Base-by-base conservation (phyloP, 1,284 basidiomycete genomes). In the Austroboletus niveus region DNA sequence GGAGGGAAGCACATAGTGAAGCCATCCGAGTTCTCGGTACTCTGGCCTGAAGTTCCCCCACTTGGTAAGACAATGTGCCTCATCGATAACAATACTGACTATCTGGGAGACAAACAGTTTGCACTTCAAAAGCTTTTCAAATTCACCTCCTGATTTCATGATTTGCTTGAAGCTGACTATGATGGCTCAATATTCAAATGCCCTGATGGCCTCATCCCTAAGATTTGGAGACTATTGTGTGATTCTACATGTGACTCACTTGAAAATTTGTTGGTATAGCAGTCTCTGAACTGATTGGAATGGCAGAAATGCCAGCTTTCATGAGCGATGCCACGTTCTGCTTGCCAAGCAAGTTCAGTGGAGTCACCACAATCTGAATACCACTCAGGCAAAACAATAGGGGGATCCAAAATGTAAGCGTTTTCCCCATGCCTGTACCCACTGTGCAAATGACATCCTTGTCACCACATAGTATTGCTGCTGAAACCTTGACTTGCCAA, bases 71-170 rank as follows among this genome's bases (percentile, higher is more conserved):
- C 49, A 59, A 9, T 59, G 53, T 2, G 45, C 53, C 27, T 55
- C 49, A n/a, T 58, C 47, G 3, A 52, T 39, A 2, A 58, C 15
- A 5, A 58, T 41, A 9, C 57, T 47, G 20, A 59, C 52, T 15
- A 58, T 45, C 1, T 17, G n/a, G 1, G 40, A 47, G 0, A n/a
- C 8, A 10, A 59, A 59, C 1, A 35, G n/a, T 0, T 1, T 2
- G 11, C 35, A n/a, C 20, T 40, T 48, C 7, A 57, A 11, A 0
- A 51, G 17, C 1, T 53, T 24, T 17, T 17, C 17, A 17, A 17
- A 17, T 17, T 17, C 17, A 17, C 17, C 17, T 17, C 17, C 17
- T 17, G 17, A 17, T 17, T 17, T 17, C 1, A 17, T 17, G 17
- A 17, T 17, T 14, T 58, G 53, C 31, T 58, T 32, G 0, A 45